These are phyloP conservation scores for Pyrenophora seminiperda DNA, from an alignment of 2,329 filamentous ascomycete genomes.

Conservation along the genomic window DNA sequence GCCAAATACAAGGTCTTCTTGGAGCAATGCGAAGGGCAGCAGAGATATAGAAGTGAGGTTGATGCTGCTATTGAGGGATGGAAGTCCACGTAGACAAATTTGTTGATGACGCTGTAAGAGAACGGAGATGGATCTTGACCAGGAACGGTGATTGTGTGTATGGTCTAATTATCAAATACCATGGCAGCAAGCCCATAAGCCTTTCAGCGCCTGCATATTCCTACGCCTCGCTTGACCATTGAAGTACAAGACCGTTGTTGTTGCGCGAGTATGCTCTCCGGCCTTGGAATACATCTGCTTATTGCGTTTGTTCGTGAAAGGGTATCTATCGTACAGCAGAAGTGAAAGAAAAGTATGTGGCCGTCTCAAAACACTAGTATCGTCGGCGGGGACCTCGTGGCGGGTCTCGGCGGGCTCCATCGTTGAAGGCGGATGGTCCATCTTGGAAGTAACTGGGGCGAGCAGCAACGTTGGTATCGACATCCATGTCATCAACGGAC, in stretches of 20 bases:
- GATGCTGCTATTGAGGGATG: slow-evolving; percentile 60
- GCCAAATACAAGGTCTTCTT: slow-evolving; percentile 97
- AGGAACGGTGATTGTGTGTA: slow-evolving; percentile 2
- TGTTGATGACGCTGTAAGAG: neutral
- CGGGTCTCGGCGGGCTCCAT: slow-evolving; percentile 31
- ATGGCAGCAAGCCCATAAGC: neutral
- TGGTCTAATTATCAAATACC: slow-evolving; percentile 8
- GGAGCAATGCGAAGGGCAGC: slow-evolving; percentile 86
- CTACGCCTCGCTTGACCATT: slow-evolving; percentile 1
- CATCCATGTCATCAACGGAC: slow-evolving; percentile 50
- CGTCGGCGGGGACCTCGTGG: slow-evolving; percentile 43
- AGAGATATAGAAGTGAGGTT: slow-evolving; percentile 77
- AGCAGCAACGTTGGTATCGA: slow-evolving; percentile 37
- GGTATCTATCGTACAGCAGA: slow-evolving; percentile 38
- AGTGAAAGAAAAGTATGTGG: slow-evolving; percentile 10
- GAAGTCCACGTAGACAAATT: slow-evolving; percentile 14
- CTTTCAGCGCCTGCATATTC: neutral
- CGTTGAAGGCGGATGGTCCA: slow-evolving; percentile 52
- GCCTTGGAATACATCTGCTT: slow-evolving; percentile 2
- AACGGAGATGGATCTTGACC: neutral
- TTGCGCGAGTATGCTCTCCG: neutral
- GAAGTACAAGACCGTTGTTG: slow-evolving; percentile 4
- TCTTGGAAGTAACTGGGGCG: slow-evolving; percentile 50
- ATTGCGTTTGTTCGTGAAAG: slow-evolving; percentile 20
- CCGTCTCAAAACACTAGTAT: slow-evolving; percentile 27